Percentiles rank a stretch among this genome's conserved stretches.
Conservation (phyloP, 2,329 filamentous ascomycete genomes). For the Stachybotrys chlorohalonatus region DNA sequence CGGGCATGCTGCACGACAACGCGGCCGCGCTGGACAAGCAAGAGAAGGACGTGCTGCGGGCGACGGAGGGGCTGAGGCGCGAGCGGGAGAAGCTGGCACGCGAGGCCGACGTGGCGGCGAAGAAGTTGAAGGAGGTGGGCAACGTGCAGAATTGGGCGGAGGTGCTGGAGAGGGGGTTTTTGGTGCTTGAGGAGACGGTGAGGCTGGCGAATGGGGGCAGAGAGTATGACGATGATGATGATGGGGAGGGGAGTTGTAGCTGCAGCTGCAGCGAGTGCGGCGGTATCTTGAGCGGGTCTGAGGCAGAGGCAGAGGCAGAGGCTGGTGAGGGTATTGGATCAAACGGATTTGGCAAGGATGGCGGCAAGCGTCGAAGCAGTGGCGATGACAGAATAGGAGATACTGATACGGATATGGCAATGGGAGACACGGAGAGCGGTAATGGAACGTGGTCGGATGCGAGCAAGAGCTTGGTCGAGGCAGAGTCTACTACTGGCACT, state of each 20-base stretch:
- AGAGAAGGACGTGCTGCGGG: constrained; percentile 53
- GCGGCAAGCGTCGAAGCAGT: background rate
- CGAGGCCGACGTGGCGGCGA: constrained; percentile 53
- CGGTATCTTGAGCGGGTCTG: constrained; percentile 8
- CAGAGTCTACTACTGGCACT: constrained; percentile 24
- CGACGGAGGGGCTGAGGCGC: constrained; percentile 49
- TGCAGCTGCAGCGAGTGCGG: constrained; percentile 31
- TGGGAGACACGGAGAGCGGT: constrained; percentile 11
- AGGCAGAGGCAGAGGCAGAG: constrained; percentile 4
- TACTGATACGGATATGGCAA: constrained; percentile 9
- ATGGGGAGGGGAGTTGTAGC: constrained; percentile 10
- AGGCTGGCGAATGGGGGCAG: constrained; percentile 36
- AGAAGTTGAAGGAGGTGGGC: constrained; percentile 66
- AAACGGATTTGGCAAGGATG: background rate
- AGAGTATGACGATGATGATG: constrained; percentile 10
- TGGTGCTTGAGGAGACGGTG: constrained; percentile 56
- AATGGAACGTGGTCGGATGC: constrained; percentile 24
- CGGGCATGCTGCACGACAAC: constrained; percentile 61
- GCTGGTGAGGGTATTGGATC: background rate
- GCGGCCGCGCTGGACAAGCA: constrained; percentile 56
- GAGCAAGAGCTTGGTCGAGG: constrained; percentile 26
- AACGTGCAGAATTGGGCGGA: constrained; percentile 85
- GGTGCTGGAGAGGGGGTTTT: constrained; percentile 61
- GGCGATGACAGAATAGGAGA: background rate
- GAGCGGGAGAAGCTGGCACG: constrained; percentile 59